phyloP scores from a whole-genome alignment of 371 early-diverging fungal species.

The Thermomucor indicae-seudaticae region DNA sequence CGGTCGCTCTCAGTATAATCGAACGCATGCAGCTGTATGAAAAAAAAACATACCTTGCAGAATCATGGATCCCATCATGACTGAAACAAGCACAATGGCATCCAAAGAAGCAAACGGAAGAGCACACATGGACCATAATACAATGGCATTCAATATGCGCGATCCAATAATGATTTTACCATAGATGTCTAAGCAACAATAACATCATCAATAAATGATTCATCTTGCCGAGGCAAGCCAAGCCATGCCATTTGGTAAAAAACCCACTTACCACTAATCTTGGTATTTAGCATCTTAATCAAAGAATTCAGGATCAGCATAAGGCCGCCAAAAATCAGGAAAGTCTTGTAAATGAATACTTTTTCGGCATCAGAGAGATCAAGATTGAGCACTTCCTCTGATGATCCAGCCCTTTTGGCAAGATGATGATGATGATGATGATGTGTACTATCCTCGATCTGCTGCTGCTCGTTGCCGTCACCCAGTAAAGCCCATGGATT shows the following conservation, averaged over 20 bases:
- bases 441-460: too few relatives aligned
- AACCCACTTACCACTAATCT: constrained; percentile 24
- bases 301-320: constrained; percentile 40
- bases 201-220: not conserved
- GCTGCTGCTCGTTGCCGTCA: not conserved
- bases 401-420: constrained; percentile 1
- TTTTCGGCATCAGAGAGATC: constrained; percentile 27
- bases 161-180: constrained; percentile 43
- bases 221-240: not conserved
- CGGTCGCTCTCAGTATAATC: not conserved
- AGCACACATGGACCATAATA: constrained; percentile 47
- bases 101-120: constrained; percentile 40
- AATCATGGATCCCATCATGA: constrained; percentile 38
- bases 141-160: constrained; percentile 34
- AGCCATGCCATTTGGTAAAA: not conserved
- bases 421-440: too few relatives aligned
- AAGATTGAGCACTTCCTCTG: constrained; percentile 12
- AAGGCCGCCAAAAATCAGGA: constrained; percentile 42
- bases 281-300: constrained; percentile 47
- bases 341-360: constrained; percentile 44
- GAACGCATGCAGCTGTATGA: not conserved
- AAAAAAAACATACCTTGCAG: constrained; percentile 36
- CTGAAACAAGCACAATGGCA: constrained; percentile 35
- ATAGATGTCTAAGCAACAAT: constrained; percentile 22
- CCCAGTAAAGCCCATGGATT: too few relatives aligned